phyloP scores from a whole-genome alignment of 2,329 filamentous ascomycete species.

The Diaporthe longicolla region DNA sequence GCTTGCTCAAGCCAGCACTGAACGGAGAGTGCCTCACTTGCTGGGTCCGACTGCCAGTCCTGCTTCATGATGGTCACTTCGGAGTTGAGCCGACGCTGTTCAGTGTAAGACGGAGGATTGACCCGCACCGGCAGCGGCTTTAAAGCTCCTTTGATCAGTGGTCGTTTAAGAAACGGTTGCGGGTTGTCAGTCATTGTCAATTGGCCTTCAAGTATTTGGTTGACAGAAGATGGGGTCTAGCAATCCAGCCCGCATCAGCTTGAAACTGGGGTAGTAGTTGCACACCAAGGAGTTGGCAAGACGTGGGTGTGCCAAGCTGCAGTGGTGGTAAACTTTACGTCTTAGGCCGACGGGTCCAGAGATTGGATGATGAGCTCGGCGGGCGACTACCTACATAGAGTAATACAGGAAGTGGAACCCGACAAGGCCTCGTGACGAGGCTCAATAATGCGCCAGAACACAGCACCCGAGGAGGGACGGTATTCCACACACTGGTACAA shows the following conservation, averaged over 20 bases:
- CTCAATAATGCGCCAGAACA: not conserved
- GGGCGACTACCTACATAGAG: conserved; percentile 1
- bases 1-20: not conserved
- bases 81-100: conserved; percentile 3
- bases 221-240: not conserved
- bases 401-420: conserved; percentile 18
- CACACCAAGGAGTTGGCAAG: not conserved
- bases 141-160: conserved; percentile 38
- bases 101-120: conserved; percentile 30
- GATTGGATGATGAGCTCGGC: conserved; percentile 3
- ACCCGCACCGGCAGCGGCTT: conserved; percentile 7
- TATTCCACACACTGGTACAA: not conserved
- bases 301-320: conserved; percentile 13
- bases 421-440: not conserved
- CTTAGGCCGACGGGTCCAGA: conserved; percentile 28
- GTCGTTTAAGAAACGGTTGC: conserved; percentile 5
- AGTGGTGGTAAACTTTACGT: conserved; percentile 20
- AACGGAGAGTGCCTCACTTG: conserved; percentile 10
- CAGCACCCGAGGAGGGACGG: not conserved
- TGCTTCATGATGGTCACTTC: conserved; percentile 37
- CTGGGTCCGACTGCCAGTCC: conserved; percentile 11
- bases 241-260: not conserved
- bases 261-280: not conserved
- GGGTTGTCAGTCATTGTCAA: conserved; percentile 19
- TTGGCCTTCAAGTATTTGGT: not conserved